Base-by-base conservation (phyloP, 495 filamentous ascomycete species). In the Talaromyces liani region DNA sequence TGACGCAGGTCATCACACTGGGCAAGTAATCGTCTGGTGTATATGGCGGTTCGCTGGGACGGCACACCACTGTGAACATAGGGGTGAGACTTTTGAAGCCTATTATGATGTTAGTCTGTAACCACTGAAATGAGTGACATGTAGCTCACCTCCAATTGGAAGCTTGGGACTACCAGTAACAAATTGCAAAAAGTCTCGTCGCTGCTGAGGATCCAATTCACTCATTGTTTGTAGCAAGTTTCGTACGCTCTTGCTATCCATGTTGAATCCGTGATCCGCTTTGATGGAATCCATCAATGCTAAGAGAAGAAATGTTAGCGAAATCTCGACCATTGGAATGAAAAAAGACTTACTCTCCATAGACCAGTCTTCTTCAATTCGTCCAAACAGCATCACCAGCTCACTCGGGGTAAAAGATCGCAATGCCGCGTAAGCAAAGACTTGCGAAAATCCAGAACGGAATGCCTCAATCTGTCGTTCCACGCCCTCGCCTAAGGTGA, bases 1-100 rank as follows among this genome's bases (percentile, higher is more conserved):
- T 99, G 72, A 96, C 94, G 73, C 95, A 98, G 53, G 95, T 99
- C 95, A 99, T 99, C 71, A 98, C 95, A 69, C 93, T 97, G 25
- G 95, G 92, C 36, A 99, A 82, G 67, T 97, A 98, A 75, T 98
- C 95, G 71, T 99, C 95, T 3, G 94, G 95, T 7, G 88, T 90
- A 73, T 92, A 95, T 2, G 94, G 94, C 7, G 91, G 87, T 69
- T 99, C 95, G 78, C 91, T 96, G 6, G 94, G 93, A 73, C 96
- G 97, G 80, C 95, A 98, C 18, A 99, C 95, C 47, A 99, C 95
- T 8, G 95, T 99, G 72, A 99, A 97, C 82, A 98, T 95, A 6
- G 95, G 95, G 3, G 91, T 98, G 39, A 99, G 84, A 75, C 85
- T 88, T 80, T 94, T 96, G 86, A 99, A 99, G 55, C 94, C 94